Evolutionary conservation across 2,329 filamentous ascomycete species (phyloP), one percentile per base, ranked within the genome.

Genomic region (Colletotrichum destructivum): DNA sequence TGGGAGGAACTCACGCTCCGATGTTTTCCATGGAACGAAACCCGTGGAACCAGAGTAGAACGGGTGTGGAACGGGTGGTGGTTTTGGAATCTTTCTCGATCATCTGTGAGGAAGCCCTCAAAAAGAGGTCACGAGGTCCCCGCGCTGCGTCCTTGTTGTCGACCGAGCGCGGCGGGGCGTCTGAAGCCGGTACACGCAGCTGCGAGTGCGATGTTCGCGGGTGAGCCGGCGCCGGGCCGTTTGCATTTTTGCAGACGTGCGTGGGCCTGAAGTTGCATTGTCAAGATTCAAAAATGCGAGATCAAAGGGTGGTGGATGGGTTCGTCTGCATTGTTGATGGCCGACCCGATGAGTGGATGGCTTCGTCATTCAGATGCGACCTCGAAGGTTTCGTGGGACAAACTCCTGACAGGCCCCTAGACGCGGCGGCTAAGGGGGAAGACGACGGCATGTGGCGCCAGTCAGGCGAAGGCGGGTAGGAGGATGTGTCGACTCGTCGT

Each of bases 71-170:
- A 26, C 26, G 3, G 26, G 26, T 26, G 26, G 26, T 26, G n/a
- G n/a, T n/a, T 55, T 63, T 71, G 52, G 54, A 63, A 55, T 31
- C 31, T 26, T 54, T 68, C 57, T 71, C 38, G 44, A 62, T 57
- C 57, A 51, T 57, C 46, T 44, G 16, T 23, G 60, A 40, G 42
- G 16, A 44, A n/a, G 46, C 16, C n/a, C 8, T 6, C 18, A 18
- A 16, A 61, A 26, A 6, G 16, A n/a, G 38, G 61, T 42, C 44
- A 21, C 38, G 46, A 54, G 42, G 21, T 13, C 63, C 15, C 59
- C 60, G 7, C 18, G 21, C 31, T 26, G 56, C 68, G 54, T 63
- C 69, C 26, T 26, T 26, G 55, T 60, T 23, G 52, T 31, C 65
- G 65, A 40, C 60, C 40, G 47, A 52, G 69, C 59, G 54, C 21